phyloP scores from a whole-genome alignment of 345 rosid species.

The Eucalyptus caleyi region DNA sequence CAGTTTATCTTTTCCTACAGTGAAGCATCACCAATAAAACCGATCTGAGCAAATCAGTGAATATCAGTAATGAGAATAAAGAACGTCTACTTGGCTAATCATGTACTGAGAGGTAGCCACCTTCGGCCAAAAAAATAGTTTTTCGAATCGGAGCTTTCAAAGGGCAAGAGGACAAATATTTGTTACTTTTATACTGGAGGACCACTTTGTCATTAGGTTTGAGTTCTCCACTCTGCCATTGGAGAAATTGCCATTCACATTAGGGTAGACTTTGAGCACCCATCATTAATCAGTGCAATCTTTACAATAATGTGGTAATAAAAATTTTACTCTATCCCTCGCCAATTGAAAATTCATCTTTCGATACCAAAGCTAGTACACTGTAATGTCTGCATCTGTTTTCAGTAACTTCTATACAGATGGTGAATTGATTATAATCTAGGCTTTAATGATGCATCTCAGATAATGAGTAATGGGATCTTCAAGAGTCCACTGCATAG shows the following conservation, averaged over 20 bases:
- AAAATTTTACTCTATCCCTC: background rate
- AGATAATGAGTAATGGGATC: conserved; percentile 27
- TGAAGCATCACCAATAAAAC: background rate
- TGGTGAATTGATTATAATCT: background rate
- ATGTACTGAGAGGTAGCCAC: background rate
- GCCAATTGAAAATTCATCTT: background rate
- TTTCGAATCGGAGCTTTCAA: background rate
- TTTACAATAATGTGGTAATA: background rate
- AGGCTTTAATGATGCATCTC: background rate
- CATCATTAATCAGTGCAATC: background rate
- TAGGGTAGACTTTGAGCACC: background rate
- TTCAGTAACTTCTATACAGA: background rate
- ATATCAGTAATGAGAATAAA: background rate
- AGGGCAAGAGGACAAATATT: background rate
- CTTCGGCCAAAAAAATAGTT: background rate
- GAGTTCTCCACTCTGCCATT: background rate
- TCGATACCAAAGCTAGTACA: background rate
- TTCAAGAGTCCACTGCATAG: conserved; percentile 17
- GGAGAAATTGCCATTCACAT: background rate
- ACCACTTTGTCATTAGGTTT: background rate
- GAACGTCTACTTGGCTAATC: background rate
- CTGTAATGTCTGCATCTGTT: background rate
- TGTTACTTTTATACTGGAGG: background rate
- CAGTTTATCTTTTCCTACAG: background rate
- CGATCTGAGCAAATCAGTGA: background rate